Evolutionary conservation across 306 rosid species (phyloP).

Genomic region (Begonia masoniana): DNA sequence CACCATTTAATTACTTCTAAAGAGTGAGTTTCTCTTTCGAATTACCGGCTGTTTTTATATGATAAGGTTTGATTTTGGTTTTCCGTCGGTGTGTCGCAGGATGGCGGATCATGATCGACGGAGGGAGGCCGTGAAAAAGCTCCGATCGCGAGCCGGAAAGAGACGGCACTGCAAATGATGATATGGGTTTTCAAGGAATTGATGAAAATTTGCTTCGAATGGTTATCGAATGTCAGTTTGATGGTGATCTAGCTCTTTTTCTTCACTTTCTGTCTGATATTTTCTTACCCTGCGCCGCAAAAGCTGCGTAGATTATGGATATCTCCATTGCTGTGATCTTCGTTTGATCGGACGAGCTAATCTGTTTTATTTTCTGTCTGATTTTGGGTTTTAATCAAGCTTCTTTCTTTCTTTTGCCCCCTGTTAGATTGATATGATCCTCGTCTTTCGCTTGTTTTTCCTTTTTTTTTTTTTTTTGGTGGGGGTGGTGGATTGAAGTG

Average conservation of each 20-base stretch:
- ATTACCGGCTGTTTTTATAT: not conserved
- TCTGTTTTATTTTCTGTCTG: too few species aligned
- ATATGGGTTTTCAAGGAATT: slow-evolving; percentile 16
- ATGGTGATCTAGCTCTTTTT: slow-evolving; percentile 25
- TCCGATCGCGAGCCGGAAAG: slow-evolving; percentile 25
- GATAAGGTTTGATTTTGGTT: not conserved
- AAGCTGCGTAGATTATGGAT: slow-evolving; percentile 37
- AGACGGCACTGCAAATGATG: slow-evolving; percentile 29
- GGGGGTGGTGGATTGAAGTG: too few species aligned
- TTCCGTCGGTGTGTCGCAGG: slow-evolving; percentile 15
- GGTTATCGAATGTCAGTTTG: slow-evolving; percentile 9
- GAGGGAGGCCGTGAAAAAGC: slow-evolving; percentile 47
- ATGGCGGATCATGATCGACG: slow-evolving; percentile 78
- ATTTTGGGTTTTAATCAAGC: too few species aligned
- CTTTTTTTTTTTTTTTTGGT: too few species aligned
- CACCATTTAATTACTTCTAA: slow-evolving; percentile 23
- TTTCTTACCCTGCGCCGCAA: slow-evolving; percentile 33
- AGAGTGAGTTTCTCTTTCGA: slow-evolving; percentile 17
- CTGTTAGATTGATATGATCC: too few species aligned
- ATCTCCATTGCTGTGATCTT: too few species aligned
- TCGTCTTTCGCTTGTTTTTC: too few species aligned
- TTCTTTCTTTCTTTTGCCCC: too few species aligned
- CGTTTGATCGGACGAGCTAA: too few species aligned
- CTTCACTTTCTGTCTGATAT: slow-evolving; percentile 15
- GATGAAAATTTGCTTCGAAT: slow-evolving; percentile 1